A percentile compares a stretch with the other conserved stretches of the same genome.
These are phyloP conservation scores for Crithidia acanthocephali DNA, from an alignment of 208 protist genomes.

Conservation along the genomic window DNA sequence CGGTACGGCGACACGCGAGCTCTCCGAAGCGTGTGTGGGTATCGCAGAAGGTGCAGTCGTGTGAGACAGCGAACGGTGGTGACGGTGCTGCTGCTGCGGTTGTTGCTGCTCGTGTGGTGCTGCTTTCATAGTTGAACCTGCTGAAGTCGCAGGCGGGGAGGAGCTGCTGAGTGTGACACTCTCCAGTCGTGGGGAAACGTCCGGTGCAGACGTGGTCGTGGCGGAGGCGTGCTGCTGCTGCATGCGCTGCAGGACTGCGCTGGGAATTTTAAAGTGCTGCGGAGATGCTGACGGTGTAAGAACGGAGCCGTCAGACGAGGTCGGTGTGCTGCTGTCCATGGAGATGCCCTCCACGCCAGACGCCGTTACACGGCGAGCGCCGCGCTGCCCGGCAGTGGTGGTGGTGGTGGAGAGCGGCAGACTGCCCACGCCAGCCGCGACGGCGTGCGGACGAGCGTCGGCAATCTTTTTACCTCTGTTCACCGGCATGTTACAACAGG, in stretches of 20 bases:
- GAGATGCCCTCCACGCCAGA: slow-evolving; percentile 25
- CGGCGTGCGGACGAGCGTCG: slow-evolving; percentile 28
- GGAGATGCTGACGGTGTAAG: not conserved
- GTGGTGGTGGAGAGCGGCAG: slow-evolving; percentile 8
- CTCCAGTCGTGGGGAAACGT: too few relatives aligned
- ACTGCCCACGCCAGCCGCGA: slow-evolving; percentile 19
- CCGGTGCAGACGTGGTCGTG: not conserved
- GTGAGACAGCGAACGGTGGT: not conserved
- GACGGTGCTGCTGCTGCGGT: not conserved
- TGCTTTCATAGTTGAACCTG: not conserved
- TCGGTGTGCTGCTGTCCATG: not conserved
- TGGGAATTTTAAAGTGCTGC: slow-evolving; percentile 34
- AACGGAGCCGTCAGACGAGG: not conserved
- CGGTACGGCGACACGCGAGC: too few relatives aligned
- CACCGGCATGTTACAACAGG: slow-evolving; percentile 24
- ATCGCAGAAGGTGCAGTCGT: not conserved
- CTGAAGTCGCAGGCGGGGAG: not conserved
- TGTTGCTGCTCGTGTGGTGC: not conserved
- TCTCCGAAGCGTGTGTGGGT: not conserved
- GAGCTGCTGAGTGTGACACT: too few relatives aligned
- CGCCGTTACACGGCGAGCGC: slow-evolving; percentile 10
- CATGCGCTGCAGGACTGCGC: slow-evolving; percentile 42
- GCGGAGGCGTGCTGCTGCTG: slow-evolving; percentile 18
- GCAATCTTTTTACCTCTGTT: slow-evolving; percentile 29
- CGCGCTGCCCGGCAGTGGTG: not conserved